Percentiles rank a stretch among this genome's conserved stretches.
phyloP scores from a whole-genome alignment of 306 rosid genomes.

The Herpetospermum pedunculosum region DNA sequence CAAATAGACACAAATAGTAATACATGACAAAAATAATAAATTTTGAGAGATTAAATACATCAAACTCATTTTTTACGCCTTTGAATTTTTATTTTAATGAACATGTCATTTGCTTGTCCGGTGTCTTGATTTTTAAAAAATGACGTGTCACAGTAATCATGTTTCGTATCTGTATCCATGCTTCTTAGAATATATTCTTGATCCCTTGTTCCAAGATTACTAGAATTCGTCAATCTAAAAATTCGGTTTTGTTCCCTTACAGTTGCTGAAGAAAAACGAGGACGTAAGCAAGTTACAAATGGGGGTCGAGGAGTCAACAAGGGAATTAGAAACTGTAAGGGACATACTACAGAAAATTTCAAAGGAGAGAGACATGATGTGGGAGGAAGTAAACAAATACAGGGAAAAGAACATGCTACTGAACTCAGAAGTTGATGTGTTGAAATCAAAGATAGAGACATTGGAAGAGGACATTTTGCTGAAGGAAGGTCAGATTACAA shows the following conservation, averaged over 20 bases:
- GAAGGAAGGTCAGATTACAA: conserved; percentile 90
- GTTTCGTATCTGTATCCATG: too few species aligned
- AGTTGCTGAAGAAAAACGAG: conserved; percentile 80
- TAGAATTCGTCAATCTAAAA: background rate
- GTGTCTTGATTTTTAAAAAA: too few species aligned
- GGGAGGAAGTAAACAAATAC: conserved; percentile 71
- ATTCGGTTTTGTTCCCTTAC: background rate
- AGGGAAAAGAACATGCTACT: conserved; percentile 68
- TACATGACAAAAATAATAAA: background rate
- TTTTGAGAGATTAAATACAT: background rate
- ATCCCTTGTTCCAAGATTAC: background rate
- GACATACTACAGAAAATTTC: conserved; percentile 53
- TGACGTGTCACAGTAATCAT: background rate
- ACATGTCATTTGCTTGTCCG: too few species aligned
- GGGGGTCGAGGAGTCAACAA: conserved; percentile 46
- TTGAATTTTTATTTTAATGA: too few species aligned
- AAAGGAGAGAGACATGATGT: conserved; percentile 67
- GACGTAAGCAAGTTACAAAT: conserved; percentile 34
- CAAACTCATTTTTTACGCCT: background rate
- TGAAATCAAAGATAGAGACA: conserved; percentile 53
- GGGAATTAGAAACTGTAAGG: conserved; percentile 41
- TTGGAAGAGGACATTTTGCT: conserved; percentile 67
- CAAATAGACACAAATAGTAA: background rate
- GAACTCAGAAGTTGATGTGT: conserved; percentile 35
- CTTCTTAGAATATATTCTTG: background rate